Evolutionary conservation across 106 monocot species (phyloP).

Genomic region (Iris macrosiphon): DNA sequence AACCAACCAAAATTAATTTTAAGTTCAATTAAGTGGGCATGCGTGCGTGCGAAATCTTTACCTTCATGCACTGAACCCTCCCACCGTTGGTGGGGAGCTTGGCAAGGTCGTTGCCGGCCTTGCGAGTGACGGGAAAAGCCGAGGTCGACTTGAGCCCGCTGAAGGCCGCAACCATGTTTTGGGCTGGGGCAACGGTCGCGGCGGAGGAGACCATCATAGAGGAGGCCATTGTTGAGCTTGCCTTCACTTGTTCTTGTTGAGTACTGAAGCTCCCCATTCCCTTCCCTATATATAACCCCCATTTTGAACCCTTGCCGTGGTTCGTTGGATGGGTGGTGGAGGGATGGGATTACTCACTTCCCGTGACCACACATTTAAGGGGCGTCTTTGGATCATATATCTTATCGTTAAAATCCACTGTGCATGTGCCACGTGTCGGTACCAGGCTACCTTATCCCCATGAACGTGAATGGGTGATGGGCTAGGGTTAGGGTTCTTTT

Average conservation of each 20-base stretch:
- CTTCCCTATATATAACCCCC: background rate
- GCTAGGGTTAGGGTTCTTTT: background rate
- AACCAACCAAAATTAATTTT: no score
- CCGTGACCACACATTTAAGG: conserved; percentile 1
- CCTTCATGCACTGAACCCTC: conserved; percentile 57
- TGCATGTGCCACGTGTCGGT: background rate
- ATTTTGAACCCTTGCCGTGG: background rate
- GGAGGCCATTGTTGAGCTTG: conserved; percentile 8
- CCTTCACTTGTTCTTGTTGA: background rate
- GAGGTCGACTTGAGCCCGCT: conserved; percentile 44
- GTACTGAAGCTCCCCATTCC: background rate
- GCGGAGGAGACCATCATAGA: conserved; percentile 28
- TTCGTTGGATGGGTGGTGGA: background rate
- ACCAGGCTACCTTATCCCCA: background rate
- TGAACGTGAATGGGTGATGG: conserved; percentile 1
- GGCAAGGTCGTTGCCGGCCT: conserved; percentile 21
- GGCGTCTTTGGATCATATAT: no score
- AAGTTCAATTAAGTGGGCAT: no score
- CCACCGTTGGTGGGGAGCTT: conserved; percentile 61
- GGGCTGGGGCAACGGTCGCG: conserved; percentile 17
- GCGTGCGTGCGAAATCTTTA: no score
- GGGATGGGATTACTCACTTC: background rate
- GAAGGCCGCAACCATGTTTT: conserved; percentile 45
- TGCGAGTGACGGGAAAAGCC: conserved; percentile 34
- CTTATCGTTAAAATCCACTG: background rate